Base-by-base conservation (phyloP, 2,329 filamentous ascomycete genomes). In the Clarireedia homoeocarpa region DNA sequence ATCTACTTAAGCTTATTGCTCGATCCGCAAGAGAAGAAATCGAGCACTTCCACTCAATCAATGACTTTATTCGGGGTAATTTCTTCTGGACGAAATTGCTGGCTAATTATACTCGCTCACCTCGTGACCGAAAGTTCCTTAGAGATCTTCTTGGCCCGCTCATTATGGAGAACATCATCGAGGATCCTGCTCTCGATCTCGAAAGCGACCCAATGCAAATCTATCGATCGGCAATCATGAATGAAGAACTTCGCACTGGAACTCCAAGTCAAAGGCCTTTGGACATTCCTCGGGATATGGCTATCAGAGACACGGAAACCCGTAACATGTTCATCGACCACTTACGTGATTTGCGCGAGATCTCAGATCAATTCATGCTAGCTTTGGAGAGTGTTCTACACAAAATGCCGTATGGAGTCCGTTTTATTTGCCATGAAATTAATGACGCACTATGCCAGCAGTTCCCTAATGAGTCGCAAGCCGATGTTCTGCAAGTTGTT, bases 171-270 rank as follows among this genome's bases (percentile, higher is more conserved):
- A 92, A 94, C 67, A 91, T 99, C 66, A 85, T 97, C 54, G 94
- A 96, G 54, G 94, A 96, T 63, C 85, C 91, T 12, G 86, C 86
- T 5, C 77, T 99, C 36, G 92, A 99, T 69, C 78, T 99, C 26
- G 94, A 99, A 72, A 96, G 92, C 69, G 94, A 99, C 67, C 94
- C 94, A 0, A 86, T 97, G 77, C 92, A 97, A 65, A 99, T 99
- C 56, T 97, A 99, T 72, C 84, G 89, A 44, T 94, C 91, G 5
- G 86, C 90, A 14, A 95, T 99, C 73, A 97, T 95, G 74, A 96
- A 99, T 65, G 92, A 97, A 71, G 94, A 99, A 72, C 82, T 99
- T 24, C 85, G 90, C 17, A 99, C 94, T 0, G 94, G 94, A 4
- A 83, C 84, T 62, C 84, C 89, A 20, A 96, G 91, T 69, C 82